phyloP scores from a whole-genome alignment of 257 asterid species.

The Salvia miltiorrhiza region DNA sequence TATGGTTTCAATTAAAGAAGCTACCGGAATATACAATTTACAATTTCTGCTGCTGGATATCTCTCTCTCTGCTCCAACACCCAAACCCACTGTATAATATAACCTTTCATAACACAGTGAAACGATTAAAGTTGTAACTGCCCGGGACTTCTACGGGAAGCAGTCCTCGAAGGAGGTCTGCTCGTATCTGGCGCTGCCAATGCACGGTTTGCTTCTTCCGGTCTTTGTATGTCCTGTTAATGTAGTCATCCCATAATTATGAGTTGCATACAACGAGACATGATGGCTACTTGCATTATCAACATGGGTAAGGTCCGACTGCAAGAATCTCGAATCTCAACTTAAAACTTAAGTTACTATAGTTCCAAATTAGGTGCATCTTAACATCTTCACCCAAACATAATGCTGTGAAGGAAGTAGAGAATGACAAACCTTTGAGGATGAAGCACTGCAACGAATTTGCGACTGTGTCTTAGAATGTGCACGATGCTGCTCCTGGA shows the following conservation, averaged over 20 bases:
- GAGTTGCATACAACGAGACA: background rate
- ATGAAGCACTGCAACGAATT: constrained; percentile 46
- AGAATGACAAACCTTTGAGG: constrained; percentile 53
- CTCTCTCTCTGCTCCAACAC: constrained; percentile 26
- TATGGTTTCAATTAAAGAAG: constrained; percentile 40
- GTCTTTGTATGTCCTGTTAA: constrained; percentile 66
- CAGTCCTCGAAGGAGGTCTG: constrained; percentile 66
- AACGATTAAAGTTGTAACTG: constrained; percentile 50
- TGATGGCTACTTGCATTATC: background rate
- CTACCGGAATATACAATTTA: constrained; percentile 76
- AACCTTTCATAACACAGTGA: constrained; percentile 21
- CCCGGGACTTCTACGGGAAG: constrained; percentile 64
- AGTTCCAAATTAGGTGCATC: background rate
- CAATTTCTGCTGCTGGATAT: constrained; percentile 33
- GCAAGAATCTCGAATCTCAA: background rate
- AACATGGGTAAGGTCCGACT: background rate
- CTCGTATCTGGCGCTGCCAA: constrained; percentile 37
- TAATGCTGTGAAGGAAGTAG: background rate
- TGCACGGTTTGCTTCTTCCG: constrained; percentile 55
- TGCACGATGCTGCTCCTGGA: constrained; percentile 74
- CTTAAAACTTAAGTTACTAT: background rate
- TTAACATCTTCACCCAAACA: no score
- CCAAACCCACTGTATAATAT: constrained; percentile 28
- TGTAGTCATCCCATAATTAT: background rate
- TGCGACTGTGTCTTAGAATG: constrained; percentile 50